A percentile compares a stretch with the other conserved stretches of the same genome.
phyloP scores from a whole-genome alignment of 169 alveolate species.

The Babesia ovata region DNA sequence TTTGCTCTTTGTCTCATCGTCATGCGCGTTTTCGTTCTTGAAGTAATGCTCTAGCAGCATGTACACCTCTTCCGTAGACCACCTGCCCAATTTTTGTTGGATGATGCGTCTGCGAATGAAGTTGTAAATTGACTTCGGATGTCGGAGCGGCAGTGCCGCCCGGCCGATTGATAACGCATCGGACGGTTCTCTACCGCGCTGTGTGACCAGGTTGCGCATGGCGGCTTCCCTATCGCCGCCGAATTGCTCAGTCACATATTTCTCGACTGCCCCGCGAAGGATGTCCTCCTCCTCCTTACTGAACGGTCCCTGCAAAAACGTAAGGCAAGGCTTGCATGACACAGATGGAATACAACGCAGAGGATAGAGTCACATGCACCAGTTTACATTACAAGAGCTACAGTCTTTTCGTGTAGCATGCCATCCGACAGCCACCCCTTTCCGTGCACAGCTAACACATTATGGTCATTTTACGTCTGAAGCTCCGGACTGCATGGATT shows the following conservation, averaged over 20 bases:
- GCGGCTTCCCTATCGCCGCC: slow-evolving; percentile 30
- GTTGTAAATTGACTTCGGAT: slow-evolving; percentile 60
- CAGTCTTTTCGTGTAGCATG: too few species aligned
- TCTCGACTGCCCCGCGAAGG: slow-evolving; percentile 27
- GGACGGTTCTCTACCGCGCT: slow-evolving; percentile 43
- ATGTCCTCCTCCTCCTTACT: slow-evolving; percentile 42
- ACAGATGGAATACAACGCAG: too few species aligned
- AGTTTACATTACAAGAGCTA: too few species aligned
- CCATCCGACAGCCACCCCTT: too few species aligned
- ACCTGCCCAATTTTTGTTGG: slow-evolving; percentile 33
- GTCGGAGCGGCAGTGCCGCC: slow-evolving; percentile 44
- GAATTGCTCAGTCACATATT: slow-evolving; percentile 11
- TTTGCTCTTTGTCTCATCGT: neutral
- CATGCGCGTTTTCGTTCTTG: neutral
- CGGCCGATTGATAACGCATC: slow-evolving; percentile 7
- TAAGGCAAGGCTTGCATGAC: neutral
- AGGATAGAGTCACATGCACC: too few species aligned
- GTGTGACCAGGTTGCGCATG: slow-evolving; percentile 4
- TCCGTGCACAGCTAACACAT: too few species aligned
- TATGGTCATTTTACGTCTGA: too few species aligned
- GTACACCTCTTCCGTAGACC: slow-evolving; percentile 46
- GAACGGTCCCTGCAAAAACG: slow-evolving; percentile 56
- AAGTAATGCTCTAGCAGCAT: slow-evolving; percentile 45
- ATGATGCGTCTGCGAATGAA: slow-evolving; percentile 43
- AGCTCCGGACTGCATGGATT: too few species aligned